Evolutionary conservation across 2,329 filamentous ascomycete species (phyloP).

Genomic region (Coccinonectria pachysandricola): DNA sequence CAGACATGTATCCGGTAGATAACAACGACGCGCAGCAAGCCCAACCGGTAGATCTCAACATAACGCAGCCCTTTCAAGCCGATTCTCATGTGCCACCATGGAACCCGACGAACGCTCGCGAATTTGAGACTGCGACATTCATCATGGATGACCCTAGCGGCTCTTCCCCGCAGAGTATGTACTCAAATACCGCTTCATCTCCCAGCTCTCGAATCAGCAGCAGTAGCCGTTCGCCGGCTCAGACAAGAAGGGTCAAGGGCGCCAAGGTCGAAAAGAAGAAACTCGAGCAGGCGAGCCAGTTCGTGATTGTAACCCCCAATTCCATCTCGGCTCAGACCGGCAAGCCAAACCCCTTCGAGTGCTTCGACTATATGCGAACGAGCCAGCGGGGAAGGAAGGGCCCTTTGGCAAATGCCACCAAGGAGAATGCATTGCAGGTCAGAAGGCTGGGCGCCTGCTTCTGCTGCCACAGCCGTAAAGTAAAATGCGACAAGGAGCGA

Average conservation of each 20-base stretch:
- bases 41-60: constrained; percentile 21
- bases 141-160: constrained; percentile 30
- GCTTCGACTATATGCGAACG: constrained; percentile 41
- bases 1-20: constrained; percentile 18
- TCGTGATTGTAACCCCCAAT: constrained; percentile 45
- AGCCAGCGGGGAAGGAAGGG: constrained; percentile 47
- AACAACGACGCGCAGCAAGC: constrained; percentile 17
- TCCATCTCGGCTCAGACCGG: constrained; percentile 41
- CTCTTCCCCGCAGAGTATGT: constrained; percentile 21
- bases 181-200: constrained; percentile 23
- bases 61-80: constrained; percentile 28
- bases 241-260: constrained; percentile 33
- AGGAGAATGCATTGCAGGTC: constrained; percentile 44
- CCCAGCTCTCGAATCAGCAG: constrained; percentile 15
- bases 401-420: constrained; percentile 42
- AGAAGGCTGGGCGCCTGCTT: constrained; percentile 46
- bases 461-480: constrained; percentile 49
- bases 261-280: constrained; percentile 38
- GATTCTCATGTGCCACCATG: constrained; percentile 30
- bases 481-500: constrained; percentile 45
- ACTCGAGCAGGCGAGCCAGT: constrained; percentile 32
- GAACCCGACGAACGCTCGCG: constrained; percentile 27
- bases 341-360: constrained; percentile 42
- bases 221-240: constrained; percentile 19
- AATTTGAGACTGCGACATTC: constrained; percentile 23